Evolutionary conservation across 805 yeast genomes (phyloP).

Genomic region (Pichia nakasei): DNA sequence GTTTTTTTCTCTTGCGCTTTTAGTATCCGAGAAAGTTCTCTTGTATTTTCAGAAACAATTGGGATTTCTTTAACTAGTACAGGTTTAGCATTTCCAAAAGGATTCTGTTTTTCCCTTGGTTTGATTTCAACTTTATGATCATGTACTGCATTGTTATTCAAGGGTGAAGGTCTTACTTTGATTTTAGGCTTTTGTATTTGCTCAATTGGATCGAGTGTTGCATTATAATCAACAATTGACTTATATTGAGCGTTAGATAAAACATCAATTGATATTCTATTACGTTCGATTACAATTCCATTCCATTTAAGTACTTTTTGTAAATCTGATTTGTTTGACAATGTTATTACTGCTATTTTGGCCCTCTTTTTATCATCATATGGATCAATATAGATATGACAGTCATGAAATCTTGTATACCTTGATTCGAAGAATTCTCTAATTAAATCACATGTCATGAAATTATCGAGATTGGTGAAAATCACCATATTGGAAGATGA

Average conservation of each 20-base stretch:
- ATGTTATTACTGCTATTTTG: constrained; percentile 58
- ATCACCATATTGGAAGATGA: constrained; percentile 13
- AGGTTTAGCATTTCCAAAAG: constrained; percentile 75
- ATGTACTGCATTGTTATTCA: not conserved
- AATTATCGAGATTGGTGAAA: constrained; percentile 48
- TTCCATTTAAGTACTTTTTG: constrained; percentile 54
- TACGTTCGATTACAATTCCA: constrained; percentile 37
- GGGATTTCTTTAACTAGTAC: constrained; percentile 26
- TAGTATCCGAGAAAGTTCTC: constrained; percentile 2
- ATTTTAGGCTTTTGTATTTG: no score
- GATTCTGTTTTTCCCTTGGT: constrained; percentile 38
- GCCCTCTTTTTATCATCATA: constrained; percentile 25
- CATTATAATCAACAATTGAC: constrained; percentile 24
- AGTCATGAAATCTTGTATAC: constrained; percentile 47
- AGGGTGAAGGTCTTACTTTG: no score
- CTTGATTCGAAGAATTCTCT: constrained; percentile 57
- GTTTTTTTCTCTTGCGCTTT: not conserved
- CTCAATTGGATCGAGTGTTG: no score
- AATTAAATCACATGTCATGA: constrained; percentile 41
- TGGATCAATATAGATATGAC: constrained; percentile 42
- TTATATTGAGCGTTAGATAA: constrained; percentile 34
- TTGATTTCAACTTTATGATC: constrained; percentile 1
- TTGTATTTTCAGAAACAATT: constrained; percentile 11
- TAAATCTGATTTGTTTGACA: constrained; percentile 42
- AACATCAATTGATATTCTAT: constrained; percentile 25